Base-by-base conservation (phyloP, 1,284 basidiomycete species). In the Cryptococcus sp. region DNA sequence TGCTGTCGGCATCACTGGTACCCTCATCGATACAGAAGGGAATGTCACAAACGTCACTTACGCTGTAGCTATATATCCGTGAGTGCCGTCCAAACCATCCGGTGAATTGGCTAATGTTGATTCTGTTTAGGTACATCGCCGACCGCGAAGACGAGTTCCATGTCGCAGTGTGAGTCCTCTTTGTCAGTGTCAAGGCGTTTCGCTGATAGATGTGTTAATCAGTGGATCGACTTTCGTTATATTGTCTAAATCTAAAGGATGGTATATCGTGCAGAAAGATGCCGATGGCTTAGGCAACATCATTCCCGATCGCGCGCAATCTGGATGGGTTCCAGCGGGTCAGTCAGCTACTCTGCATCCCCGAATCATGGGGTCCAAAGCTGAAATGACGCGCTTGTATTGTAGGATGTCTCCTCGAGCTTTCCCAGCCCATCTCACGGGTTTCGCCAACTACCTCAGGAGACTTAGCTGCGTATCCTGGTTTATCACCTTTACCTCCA, bases 221-320 rank as follows among this genome's bases (percentile, higher is more conserved):
- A 92, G 88, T 38, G 89, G 89, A 39, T 89, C 93, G 71, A 91
- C 91, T 0, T 98, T 96, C 77, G 86, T 97, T 65, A 95, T 98
- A 70, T 82, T 96, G 54, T 91, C 90, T 58, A 88, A 95, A 63
- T 89, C 93, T 16, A 88, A 94, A 62, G 96, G 96, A 0, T 99
- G 96, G 96, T 99, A 95, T 93, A 90, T 97, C 39, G 95, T 99
- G 3, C 93, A 98, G 73, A 86, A 91, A 38, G 96, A 99, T 76
- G 88, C 89, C 22, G 86, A 86, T 47, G 93, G 93, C 2, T 84
- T 86, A 5, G 93, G 93, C 15, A 80, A 87, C 51, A 85, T 93
- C 46, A 86, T 89, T 57, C 83, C 86, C 22, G 89, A 91, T 65
- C 83, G 85, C 35, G 78, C 82, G 51, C 86, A 89, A 75, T 87